Evolutionary conservation across 2,329 filamentous ascomycete genomes (phyloP).

Genomic region (Ilyonectria sp.): DNA sequence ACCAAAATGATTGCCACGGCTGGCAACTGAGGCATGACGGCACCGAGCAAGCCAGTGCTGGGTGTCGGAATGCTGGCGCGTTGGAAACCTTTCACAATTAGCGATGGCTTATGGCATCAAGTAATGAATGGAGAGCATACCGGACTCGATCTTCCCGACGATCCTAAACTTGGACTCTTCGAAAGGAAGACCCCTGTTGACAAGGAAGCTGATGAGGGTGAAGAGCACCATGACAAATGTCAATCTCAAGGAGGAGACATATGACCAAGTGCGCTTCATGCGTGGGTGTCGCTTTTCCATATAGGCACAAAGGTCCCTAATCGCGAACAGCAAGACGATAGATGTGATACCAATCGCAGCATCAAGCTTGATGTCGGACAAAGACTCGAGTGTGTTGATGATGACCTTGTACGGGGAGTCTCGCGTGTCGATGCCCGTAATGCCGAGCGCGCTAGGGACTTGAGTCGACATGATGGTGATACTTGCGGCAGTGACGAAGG

Average conservation of each 20-base stretch:
- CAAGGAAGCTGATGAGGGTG: slow-evolving; percentile 80
- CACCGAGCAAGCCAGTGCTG: slow-evolving; percentile 67
- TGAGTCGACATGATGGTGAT: slow-evolving; percentile 67
- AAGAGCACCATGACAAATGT: slow-evolving; percentile 84
- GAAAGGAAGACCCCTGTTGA: slow-evolving; percentile 69
- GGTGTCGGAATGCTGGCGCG: slow-evolving; percentile 73
- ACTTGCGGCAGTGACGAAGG: slow-evolving; percentile 67
- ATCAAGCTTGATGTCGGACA: slow-evolving; percentile 69
- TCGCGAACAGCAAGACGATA: slow-evolving; percentile 75
- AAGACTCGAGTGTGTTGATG: slow-evolving; percentile 58
- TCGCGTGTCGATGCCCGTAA: slow-evolving; percentile 60
- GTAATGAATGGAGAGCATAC: slow-evolving; percentile 46
- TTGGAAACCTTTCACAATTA: slow-evolving; percentile 68
- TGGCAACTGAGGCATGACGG: slow-evolving; percentile 75
- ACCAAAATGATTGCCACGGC: slow-evolving; percentile 83
- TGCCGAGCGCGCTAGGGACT: slow-evolving; percentile 60
- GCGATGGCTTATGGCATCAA: neutral
- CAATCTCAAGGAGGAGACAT: slow-evolving; percentile 80
- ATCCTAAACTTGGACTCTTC: slow-evolving; percentile 71
- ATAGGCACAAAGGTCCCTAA: slow-evolving; percentile 72
- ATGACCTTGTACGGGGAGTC: slow-evolving; percentile 62
- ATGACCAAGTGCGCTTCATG: slow-evolving; percentile 77
- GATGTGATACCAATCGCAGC: slow-evolving; percentile 81
- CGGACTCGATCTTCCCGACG: slow-evolving; percentile 76
- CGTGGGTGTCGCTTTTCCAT: slow-evolving; percentile 74